A percentile compares a stretch with the other conserved stretches of the same genome.
These are phyloP conservation scores for Chytriomyces confervae DNA, from an alignment of 192 early-diverging fungal genomes.

Conservation along the genomic window DNA sequence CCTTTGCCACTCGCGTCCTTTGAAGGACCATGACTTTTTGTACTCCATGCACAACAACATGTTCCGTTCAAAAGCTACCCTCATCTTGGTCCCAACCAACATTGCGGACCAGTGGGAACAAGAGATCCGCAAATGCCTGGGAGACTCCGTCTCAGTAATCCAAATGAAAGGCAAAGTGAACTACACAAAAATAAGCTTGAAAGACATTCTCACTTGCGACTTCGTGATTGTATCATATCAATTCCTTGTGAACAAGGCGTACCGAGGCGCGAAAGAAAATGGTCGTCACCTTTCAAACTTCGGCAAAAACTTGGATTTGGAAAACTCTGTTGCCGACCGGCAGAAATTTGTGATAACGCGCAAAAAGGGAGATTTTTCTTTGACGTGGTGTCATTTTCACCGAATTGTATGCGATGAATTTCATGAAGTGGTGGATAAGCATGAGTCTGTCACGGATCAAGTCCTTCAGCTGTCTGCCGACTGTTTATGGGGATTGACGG, in stretches of 20 bases:
- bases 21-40: neutral
- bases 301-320: neutral
- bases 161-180: constrained; percentile 31
- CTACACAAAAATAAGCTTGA: neutral
- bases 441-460: neutral
- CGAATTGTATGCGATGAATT: neutral
- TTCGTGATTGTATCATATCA: constrained; percentile 27
- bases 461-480: neutral
- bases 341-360: neutral
- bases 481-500: constrained; percentile 29
- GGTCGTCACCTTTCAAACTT: no score
- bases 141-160: constrained; percentile 4
- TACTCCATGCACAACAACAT: neutral
- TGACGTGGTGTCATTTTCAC: constrained; percentile 33
- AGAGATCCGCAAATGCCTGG: constrained; percentile 34
- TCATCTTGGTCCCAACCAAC: neutral
- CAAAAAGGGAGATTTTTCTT: neutral
- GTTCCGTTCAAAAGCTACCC: no score
- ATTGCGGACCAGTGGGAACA: constrained; percentile 18
- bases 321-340: neutral
- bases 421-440: constrained; percentile 19
- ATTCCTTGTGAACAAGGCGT: constrained; percentile 20
- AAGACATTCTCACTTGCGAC: constrained; percentile 13
- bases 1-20: constrained; percentile 30
- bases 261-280: neutral